Percentiles rank a stretch among this genome's conserved stretches.
Evolutionary conservation across 441 rosid species (phyloP).

Genomic region (Croton setiger): DNA sequence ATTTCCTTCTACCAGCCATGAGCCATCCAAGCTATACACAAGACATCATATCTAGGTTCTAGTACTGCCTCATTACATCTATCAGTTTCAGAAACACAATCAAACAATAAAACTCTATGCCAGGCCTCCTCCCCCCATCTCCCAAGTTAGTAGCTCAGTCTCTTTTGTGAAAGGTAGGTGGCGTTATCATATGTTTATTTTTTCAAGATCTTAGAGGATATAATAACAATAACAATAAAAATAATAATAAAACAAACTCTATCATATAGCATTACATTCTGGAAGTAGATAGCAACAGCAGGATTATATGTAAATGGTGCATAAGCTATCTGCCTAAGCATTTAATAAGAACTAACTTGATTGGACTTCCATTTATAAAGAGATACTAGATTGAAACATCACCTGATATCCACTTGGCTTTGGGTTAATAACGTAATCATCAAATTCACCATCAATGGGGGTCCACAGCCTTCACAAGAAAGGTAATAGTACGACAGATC

Average conservation of each 20-base stretch:
- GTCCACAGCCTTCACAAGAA: conserved; percentile 64
- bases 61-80: neutral
- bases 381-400: conserved; percentile 10
- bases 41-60: neutral
- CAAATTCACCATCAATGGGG: conserved; percentile 80
- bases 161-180: neutral
- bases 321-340: neutral
- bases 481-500: conserved; percentile 1
- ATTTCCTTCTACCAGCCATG: neutral
- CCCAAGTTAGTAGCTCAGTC: neutral
- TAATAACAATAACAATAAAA: neutral
- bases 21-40: neutral
- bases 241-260: neutral
- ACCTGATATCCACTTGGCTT: conserved; percentile 88
- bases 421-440: conserved; percentile 78
- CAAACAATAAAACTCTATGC: neutral
- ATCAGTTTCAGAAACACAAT: neutral
- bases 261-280: neutral
- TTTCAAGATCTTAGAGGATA: neutral
- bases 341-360: neutral
- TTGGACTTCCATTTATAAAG: neutral
- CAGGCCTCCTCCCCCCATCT: neutral
- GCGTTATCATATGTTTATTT: neutral
- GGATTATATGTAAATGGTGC: neutral
- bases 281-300: neutral